A percentile compares a stretch with the other conserved stretches of the same genome.
Evolutionary conservation across 805 yeast genomes (phyloP).

Genomic region (Hanseniaspora vineae): DNA sequence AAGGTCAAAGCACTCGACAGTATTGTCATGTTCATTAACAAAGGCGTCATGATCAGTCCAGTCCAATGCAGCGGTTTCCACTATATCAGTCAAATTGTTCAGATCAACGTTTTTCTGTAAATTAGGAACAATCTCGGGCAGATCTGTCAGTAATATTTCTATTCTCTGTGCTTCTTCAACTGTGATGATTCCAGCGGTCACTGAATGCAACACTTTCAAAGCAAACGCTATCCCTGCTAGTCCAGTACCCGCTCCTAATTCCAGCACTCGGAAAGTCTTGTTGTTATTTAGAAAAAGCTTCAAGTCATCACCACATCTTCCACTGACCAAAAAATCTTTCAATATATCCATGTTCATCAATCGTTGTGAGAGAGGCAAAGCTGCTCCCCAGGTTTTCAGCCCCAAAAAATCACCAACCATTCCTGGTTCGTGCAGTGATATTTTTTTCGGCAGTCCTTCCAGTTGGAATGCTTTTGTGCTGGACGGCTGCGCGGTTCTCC

Average conservation of each 20-base stretch:
- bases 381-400: constrained; percentile 92
- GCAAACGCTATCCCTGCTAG: constrained; percentile 64
- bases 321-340: constrained; percentile 8
- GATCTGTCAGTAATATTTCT: constrained; percentile 52
- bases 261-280: constrained; percentile 30
- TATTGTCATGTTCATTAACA: constrained; percentile 17
- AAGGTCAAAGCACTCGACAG: constrained; percentile 32
- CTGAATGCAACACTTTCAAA: constrained; percentile 6
- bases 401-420: constrained; percentile 81
- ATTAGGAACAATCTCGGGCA: constrained; percentile 66
- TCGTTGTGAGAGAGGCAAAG: constrained; percentile 51
- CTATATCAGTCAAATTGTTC: constrained; percentile 11
- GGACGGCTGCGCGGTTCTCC: constrained; percentile 71
- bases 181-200: too few relatives aligned
- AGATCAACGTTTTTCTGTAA: constrained; percentile 40
- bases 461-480: constrained; percentile 47
- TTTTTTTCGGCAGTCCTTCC: constrained; percentile 20
- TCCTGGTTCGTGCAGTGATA: constrained; percentile 61
- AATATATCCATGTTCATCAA: constrained; percentile 23
- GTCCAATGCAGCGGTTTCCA: constrained; percentile 45
- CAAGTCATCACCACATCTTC: neutral
- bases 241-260: constrained; percentile 95
- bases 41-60: constrained; percentile 56
- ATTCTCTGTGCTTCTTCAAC: constrained; percentile 13
- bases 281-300: too few relatives aligned